Evolutionary conservation across 345 rosid species (phyloP), one percentile per base, ranked within the genome.

Genomic region (Camelina neglecta): DNA sequence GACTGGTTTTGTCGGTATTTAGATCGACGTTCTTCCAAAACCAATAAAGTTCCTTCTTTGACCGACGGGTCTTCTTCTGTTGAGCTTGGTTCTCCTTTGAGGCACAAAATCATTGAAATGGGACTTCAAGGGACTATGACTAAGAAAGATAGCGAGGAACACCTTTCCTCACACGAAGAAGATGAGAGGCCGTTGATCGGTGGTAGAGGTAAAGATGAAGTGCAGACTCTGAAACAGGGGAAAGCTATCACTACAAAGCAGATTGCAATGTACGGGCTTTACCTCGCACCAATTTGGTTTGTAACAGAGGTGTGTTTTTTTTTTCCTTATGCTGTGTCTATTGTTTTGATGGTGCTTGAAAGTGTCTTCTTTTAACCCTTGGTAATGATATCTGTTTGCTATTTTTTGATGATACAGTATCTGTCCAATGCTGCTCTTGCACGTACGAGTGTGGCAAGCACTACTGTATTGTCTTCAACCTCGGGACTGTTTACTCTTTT

Each of bases 261-360:
- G 84, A 85, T 93, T 75, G 98, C 94, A 11, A 77, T 71, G 36
- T 85, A 82, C 39, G 97, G 98, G 16, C 89, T 91, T 84, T 96
- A 93, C 81, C 82, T 96, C 60, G 98, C 99, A n/a, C 99, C 99
- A 5, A 84, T 96, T 71, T 96, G 99, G 99, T 96, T 96, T 83
- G 76, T 96, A 39, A 96, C 99, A 31, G 99, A 96, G 97, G 99
- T 96, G 76, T 72, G 73, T 47, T 35, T 36, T 55, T 44, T 67
- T 67, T 48, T 29, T 4, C 0, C 20, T 5, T 10, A 18, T 55
- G 44, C 0, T 54, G 50, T 36, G 47, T 58, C 6, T 36, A 21
- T 18, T 3, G 7, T 44, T 56, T 36, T 23, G 1, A 2, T 48
- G 38, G 11, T 26, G 15, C 39, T 12, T 45, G 36, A 42, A 24